phyloP scores from a whole-genome alignment of 805 yeast species.

The Wickerhamomyces subpelliculosus region DNA sequence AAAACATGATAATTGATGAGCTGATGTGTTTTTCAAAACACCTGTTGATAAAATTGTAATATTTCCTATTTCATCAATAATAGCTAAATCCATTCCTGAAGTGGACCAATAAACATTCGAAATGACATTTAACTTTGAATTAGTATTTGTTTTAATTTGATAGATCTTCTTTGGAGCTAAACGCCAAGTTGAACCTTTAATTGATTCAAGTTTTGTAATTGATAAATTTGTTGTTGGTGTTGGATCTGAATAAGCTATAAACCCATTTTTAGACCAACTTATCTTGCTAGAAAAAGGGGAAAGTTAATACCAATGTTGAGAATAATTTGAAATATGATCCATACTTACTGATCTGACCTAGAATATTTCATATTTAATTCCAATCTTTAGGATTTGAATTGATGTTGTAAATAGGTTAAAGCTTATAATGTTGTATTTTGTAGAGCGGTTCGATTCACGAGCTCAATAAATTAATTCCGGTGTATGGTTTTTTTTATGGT shows the following conservation, averaged over 20 bases:
- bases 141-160: conserved; percentile 18
- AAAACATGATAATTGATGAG: conserved; percentile 18
- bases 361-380: neutral
- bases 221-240: conserved; percentile 27
- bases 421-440: too few relatives aligned
- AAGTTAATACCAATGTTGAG: too few relatives aligned
- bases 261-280: conserved; percentile 77
- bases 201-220: conserved; percentile 39
- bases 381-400: too few relatives aligned
- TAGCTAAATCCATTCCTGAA: conserved; percentile 74
- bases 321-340: too few relatives aligned
- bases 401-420: too few relatives aligned
- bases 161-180: conserved; percentile 27
- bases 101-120: conserved; percentile 64
- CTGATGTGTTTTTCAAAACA: conserved; percentile 29
- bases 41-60: conserved; percentile 51
- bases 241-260: conserved; percentile 62
- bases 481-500: too few relatives aligned
- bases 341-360: neutral
- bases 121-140: conserved; percentile 27
- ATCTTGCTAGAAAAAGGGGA: conserved; percentile 6
- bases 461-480: too few relatives aligned
- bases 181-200: conserved; percentile 76
- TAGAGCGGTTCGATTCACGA: too few relatives aligned
- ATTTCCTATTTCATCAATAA: conserved; percentile 67